phyloP scores from a whole-genome alignment of 139 green algal genomes.

The Asterochloris sp. region DNA sequence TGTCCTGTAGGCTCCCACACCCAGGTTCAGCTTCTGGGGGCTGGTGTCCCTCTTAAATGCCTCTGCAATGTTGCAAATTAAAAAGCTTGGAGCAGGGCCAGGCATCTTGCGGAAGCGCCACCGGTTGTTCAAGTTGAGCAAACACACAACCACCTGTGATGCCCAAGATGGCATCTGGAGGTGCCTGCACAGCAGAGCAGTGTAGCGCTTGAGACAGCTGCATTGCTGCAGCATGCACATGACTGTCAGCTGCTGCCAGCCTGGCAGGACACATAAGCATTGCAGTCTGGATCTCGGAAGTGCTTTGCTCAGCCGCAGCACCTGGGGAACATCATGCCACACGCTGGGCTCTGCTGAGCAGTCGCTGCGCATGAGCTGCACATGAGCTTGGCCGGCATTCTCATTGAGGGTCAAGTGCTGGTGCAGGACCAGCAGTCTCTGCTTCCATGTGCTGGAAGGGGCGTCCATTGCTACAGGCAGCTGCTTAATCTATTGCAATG shows the following conservation, averaged over 20 bases:
- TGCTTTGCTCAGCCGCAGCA: background rate
- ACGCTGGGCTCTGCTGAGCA: constrained; percentile 10
- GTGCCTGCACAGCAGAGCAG: constrained; percentile 44
- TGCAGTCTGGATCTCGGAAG: background rate
- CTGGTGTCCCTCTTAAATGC: constrained; percentile 63
- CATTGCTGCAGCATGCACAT: background rate
- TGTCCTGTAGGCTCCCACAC: constrained; percentile 84
- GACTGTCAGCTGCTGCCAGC: background rate
- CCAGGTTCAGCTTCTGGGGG: constrained; percentile 84
- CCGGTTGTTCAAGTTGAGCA: background rate
- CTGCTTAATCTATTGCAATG: no score
- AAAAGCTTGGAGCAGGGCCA: constrained; percentile 12
- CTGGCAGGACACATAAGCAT: background rate
- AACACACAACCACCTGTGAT: no score
- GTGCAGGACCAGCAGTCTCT: background rate
- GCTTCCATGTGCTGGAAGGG: no score
- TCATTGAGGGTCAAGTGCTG: background rate
- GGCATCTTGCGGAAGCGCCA: background rate
- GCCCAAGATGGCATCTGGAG: constrained; percentile 74
- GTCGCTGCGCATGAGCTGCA: background rate
- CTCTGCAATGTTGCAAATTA: no score
- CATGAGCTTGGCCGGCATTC: background rate
- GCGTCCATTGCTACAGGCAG: no score
- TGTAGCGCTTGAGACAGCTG: background rate
- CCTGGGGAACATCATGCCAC: constrained; percentile 17